Evolutionary conservation across 192 early-diverging fungal species (phyloP), one percentile per base, ranked within the genome.

Genomic region (Podila horticola): DNA sequence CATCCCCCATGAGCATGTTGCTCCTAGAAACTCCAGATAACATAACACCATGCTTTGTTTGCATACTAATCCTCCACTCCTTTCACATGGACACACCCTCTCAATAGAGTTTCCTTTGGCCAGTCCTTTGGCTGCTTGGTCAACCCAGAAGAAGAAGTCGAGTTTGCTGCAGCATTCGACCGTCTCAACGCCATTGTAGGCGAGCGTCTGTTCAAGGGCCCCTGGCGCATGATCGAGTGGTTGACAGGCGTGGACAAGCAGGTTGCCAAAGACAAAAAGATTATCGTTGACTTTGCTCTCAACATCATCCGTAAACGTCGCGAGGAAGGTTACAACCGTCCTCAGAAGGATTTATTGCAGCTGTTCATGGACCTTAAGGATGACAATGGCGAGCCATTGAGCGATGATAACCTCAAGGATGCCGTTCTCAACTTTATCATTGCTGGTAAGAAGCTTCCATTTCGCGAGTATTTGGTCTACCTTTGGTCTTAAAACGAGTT

Each of bases 91-190:
- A 17, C 15, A 45, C 15, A 17, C 30, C 5, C 8, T 22, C 20
- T 29, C 19, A 26, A 30, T 51, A 75, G 73, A 33, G 66, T 75
- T 2, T 68, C 67, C 5, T 84, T 84, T 66, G 71, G 72, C 4
- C 36, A 65, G 28, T 48, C 75, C 12, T 74, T 84, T 34, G 67
- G 73, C 33, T 77, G 74, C 30, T 55, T 84, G 15, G 66, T 63
- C 13, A 34, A 84, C 17, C 72, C 72, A 3, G 65, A 79, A 31
- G 45, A 64, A 8, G 67, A 66, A 34, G 48, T 67, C 41, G 62
- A 73, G n/a, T 88, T 91, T 88, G 87, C 89, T 1, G 67, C 33
- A 6, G 74, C 88, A 10, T 91, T 90, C 69, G 89, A 90, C 68
- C 70, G 69, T 19, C 74, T 79, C 22, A 88, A 89, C 74, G 28